A percentile compares a stretch with the other conserved stretches of the same genome.
Conservation (phyloP, 2,329 filamentous ascomycete species). For the Fusarium avenaceum region DNA sequence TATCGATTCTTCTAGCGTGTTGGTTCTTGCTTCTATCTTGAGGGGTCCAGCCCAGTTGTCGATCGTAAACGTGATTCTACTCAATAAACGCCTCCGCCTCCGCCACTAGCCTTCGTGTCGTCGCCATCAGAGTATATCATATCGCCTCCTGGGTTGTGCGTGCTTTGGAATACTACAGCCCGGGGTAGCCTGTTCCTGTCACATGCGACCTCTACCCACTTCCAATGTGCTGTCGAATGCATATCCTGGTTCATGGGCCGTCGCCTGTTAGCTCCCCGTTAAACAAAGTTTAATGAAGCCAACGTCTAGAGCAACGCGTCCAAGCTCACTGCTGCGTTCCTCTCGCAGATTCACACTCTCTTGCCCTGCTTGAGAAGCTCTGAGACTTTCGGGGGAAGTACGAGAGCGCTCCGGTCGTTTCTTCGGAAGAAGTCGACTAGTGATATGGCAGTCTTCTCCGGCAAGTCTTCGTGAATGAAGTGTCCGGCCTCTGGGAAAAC, state of each 20-base stretch:
- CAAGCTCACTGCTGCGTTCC: background rate
- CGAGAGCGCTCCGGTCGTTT: slow-evolving; percentile 87
- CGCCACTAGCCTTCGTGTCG: slow-evolving; percentile 5
- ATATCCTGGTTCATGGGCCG: slow-evolving; percentile 11
- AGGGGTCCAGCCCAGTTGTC: slow-evolving; percentile 32
- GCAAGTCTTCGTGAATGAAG: slow-evolving; percentile 95
- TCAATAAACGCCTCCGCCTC: slow-evolving; percentile 39
- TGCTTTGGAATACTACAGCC: background rate
- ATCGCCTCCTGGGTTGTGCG: background rate
- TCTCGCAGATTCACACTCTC: slow-evolving; percentile 60
- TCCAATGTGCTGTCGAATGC: slow-evolving; percentile 4
- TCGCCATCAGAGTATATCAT: slow-evolving; percentile 15
- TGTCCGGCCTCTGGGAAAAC: slow-evolving; percentile 96
- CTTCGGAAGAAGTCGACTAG: slow-evolving; percentile 92
- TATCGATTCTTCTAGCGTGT: slow-evolving; percentile 26
- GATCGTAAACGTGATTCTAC: slow-evolving; percentile 15
- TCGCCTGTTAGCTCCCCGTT: slow-evolving; percentile 3
- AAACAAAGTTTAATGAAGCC: slow-evolving; percentile 22
- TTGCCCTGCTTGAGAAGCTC: slow-evolving; percentile 75
- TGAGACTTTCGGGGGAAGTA: slow-evolving; percentile 92
- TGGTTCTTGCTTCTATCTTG: slow-evolving; percentile 25
- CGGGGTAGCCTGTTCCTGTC: slow-evolving; percentile 2
- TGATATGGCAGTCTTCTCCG: slow-evolving; percentile 87
- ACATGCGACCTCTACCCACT: slow-evolving; percentile 11
- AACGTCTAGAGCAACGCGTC: slow-evolving; percentile 14